A percentile compares a stretch with the other conserved stretches of the same genome.
Conservation (phyloP, 495 filamentous ascomycete genomes). For the Xylaria sp. region DNA sequence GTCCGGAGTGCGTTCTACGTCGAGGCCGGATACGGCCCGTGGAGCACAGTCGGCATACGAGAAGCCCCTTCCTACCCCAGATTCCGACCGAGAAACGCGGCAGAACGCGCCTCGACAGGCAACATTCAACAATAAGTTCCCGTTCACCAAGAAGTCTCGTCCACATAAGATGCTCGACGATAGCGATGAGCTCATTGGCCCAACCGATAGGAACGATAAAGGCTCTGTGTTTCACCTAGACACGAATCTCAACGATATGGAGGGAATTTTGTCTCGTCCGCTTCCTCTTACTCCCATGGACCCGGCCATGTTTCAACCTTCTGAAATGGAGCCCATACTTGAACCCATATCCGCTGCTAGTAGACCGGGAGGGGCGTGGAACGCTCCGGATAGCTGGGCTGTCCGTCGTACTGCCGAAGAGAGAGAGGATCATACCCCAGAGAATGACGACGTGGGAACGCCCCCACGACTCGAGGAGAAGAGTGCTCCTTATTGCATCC, state of each 20-base stretch:
- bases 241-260: slow-evolving; percentile 82
- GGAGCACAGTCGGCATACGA: slow-evolving; percentile 50
- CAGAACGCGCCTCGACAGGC: slow-evolving; percentile 56
- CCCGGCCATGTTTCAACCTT: slow-evolving; percentile 58
- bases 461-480: slow-evolving; percentile 70
- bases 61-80: slow-evolving; percentile 49
- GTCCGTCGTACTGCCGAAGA: slow-evolving; percentile 76
- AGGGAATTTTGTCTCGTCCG: slow-evolving; percentile 78
- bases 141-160: slow-evolving; percentile 54
- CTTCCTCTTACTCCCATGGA: slow-evolving; percentile 68
- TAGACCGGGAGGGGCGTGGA: slow-evolving; percentile 66
- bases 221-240: slow-evolving; percentile 72
- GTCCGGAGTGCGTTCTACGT: slow-evolving; percentile 57
- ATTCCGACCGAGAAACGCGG: slow-evolving; percentile 31
- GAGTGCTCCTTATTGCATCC: slow-evolving; percentile 79
- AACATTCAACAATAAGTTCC: slow-evolving; percentile 65
- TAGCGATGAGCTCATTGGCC: slow-evolving; percentile 54
- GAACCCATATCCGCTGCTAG: slow-evolving; percentile 39
- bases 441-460: slow-evolving; percentile 68
- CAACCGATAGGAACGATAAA: slow-evolving; percentile 51
- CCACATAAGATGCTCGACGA: slow-evolving; percentile 48
- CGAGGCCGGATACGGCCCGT: slow-evolving; percentile 60
- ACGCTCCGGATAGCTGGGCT: slow-evolving; percentile 93
- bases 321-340: slow-evolving; percentile 44
- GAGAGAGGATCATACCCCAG: slow-evolving; percentile 44